Evolutionary conservation across 352 stramenopile genomes (phyloP).

Genomic region (Plasmopara muralis): DNA sequence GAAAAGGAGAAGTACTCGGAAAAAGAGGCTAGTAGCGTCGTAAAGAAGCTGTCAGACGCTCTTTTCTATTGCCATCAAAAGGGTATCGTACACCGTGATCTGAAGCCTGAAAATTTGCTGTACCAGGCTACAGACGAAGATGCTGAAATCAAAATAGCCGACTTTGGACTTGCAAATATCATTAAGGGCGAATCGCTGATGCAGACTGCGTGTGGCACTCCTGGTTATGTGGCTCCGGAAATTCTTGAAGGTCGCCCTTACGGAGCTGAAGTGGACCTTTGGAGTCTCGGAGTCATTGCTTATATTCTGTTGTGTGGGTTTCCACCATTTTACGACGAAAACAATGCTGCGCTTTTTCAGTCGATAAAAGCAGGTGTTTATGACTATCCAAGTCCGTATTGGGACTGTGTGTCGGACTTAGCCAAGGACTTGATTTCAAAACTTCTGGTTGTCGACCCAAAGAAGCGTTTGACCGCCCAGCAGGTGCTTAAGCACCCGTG

Average conservation of each 20-base stretch:
- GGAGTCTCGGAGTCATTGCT: constrained; percentile 94
- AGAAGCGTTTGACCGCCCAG: constrained; percentile 84
- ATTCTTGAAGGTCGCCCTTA: constrained; percentile 92
- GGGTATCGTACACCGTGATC: constrained; percentile 87
- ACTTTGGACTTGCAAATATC: constrained; percentile 89
- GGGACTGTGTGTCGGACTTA: constrained; percentile 85
- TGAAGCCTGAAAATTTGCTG: constrained; percentile 88
- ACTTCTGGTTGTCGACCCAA: constrained; percentile 87
- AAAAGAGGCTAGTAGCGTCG: constrained; percentile 73
- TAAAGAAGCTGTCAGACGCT: constrained; percentile 80
- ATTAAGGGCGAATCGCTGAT: constrained; percentile 91
- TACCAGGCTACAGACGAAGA: constrained; percentile 84
- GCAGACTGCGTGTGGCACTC: constrained; percentile 93
- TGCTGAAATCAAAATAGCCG: constrained; percentile 91
- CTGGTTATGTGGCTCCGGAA: constrained; percentile 95
- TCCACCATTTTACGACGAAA: constrained; percentile 95
- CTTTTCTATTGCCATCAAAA: constrained; percentile 85
- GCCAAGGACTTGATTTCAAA: constrained; percentile 91
- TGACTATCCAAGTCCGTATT: constrained; percentile 92
- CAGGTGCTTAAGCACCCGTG: constrained; percentile 79
- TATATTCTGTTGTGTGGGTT: constrained; percentile 93
- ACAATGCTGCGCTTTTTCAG: constrained; percentile 85
- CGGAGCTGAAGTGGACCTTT: constrained; percentile 92
- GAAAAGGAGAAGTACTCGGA: constrained; percentile 90
- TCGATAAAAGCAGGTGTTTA: constrained; percentile 87